A percentile compares a stretch with the other conserved stretches of the same genome.
These are phyloP conservation scores for Lithospermum erythrorhizon DNA, from an alignment of 257 asterid species.

Conservation along the genomic window DNA sequence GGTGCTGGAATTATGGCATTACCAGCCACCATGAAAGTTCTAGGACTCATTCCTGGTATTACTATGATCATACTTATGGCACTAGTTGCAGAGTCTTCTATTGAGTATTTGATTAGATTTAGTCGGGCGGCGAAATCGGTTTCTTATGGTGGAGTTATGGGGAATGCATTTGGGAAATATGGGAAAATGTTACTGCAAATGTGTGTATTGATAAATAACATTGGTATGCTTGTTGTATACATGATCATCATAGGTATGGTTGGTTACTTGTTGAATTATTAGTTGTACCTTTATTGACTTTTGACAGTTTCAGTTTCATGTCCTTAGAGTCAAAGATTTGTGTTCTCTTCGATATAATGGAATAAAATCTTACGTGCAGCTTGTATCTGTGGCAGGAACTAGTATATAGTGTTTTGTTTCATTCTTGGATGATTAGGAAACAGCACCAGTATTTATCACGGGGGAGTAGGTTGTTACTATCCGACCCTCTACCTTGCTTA, in stretches of 20 bases:
- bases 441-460: too few relatives aligned
- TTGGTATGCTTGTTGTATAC: constrained; percentile 78
- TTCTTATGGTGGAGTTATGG: constrained; percentile 81
- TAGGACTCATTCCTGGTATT: constrained; percentile 66
- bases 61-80: constrained; percentile 62
- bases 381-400: too few relatives aligned
- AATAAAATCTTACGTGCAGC: too few relatives aligned
- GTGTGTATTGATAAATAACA: constrained; percentile 55
- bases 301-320: too few relatives aligned
- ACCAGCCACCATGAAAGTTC: constrained; percentile 73
- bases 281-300: constrained; percentile 1
- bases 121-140: constrained; percentile 54
- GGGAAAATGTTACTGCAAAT: constrained; percentile 66
- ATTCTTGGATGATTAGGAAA: too few relatives aligned
- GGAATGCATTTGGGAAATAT: constrained; percentile 55
- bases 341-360: too few relatives aligned
- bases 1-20: constrained; percentile 92
- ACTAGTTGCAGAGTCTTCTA: constrained; percentile 67
- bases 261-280: constrained; percentile 5
- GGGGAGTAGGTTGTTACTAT: too few relatives aligned
- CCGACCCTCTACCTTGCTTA: too few relatives aligned
- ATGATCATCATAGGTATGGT: constrained; percentile 72
- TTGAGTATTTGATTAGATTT: constrained; percentile 58
- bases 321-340: too few relatives aligned
- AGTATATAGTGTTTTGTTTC: too few relatives aligned